Percentiles rank a stretch among this genome's conserved stretches.
Evolutionary conservation across 2,329 filamentous ascomycete species (phyloP).

Genomic region (Neocucurbitaria cava): DNA sequence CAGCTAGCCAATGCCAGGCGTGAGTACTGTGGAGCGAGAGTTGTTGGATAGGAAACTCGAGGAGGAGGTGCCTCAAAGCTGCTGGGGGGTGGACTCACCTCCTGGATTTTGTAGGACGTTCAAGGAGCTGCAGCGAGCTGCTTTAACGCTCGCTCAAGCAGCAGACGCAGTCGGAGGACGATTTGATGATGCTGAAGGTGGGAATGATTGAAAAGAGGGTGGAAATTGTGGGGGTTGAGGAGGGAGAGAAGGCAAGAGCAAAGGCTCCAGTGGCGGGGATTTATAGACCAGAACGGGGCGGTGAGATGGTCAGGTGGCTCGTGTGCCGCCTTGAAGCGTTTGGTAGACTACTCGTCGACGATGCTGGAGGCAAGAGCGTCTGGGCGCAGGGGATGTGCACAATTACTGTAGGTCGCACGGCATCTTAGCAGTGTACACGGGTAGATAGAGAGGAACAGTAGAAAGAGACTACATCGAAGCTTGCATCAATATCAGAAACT

Average conservation of each 20-base stretch:
- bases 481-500: conserved; percentile 1
- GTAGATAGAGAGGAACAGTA: neutral
- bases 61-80: neutral
- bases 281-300: conserved; percentile 12
- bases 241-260: conserved; percentile 12
- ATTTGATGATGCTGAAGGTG: conserved; percentile 3
- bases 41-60: neutral
- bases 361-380: conserved; percentile 23
- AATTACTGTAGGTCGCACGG: conserved; percentile 35
- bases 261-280: conserved; percentile 12
- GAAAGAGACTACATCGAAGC: conserved; percentile 3
- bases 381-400: conserved; percentile 26
- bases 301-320: conserved; percentile 25
- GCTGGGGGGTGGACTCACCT: neutral
- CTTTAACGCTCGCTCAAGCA: conserved; percentile 1
- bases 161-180: conserved; percentile 2
- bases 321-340: conserved; percentile 9
- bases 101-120: neutral
- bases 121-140: conserved; percentile 5
- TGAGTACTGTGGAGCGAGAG: neutral
- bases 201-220: conserved; percentile 8
- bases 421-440: conserved; percentile 28
- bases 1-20: neutral
- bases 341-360: conserved; percentile 20
- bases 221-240: conserved; percentile 4